phyloP scores from a whole-genome alignment of 306 rosid species.

The Medicago arabica region DNA sequence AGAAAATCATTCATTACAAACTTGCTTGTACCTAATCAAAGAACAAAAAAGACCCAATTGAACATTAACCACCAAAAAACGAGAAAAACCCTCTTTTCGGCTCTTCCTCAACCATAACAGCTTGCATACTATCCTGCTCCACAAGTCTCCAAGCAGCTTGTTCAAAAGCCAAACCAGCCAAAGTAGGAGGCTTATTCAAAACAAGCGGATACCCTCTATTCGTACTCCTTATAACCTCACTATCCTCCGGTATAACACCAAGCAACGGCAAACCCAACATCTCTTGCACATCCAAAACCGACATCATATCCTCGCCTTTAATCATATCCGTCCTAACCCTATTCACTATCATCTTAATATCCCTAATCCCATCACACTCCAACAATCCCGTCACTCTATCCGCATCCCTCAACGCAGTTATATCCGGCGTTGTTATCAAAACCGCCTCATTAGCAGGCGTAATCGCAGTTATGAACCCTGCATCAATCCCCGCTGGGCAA shows the following conservation, averaged over 20 bases:
- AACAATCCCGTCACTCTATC: conserved; percentile 88
- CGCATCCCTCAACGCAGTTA: conserved; percentile 88
- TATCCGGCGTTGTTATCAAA: conserved; percentile 89
- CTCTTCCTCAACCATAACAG: conserved; percentile 90
- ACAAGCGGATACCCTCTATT: conserved; percentile 92
- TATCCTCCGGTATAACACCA: conserved; percentile 89
- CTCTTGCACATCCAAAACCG: conserved; percentile 94
- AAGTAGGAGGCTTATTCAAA: conserved; percentile 87
- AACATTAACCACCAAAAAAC: conserved; percentile 74
- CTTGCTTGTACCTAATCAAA: not conserved
- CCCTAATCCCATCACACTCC: conserved; percentile 95
- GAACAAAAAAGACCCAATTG: not conserved
- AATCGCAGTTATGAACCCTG: conserved; percentile 95
- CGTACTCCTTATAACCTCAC: conserved; percentile 92
- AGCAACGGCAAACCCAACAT: conserved; percentile 89
- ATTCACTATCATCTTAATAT: conserved; percentile 96
- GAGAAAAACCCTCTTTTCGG: conserved; percentile 95
- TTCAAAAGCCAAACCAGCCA: conserved; percentile 96
- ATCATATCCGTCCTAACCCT: conserved; percentile 96
- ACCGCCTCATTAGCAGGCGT: conserved; percentile 96
- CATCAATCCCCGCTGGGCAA: conserved; percentile 97
- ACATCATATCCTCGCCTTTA: conserved; percentile 98
- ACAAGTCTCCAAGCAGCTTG: conserved; percentile 99
- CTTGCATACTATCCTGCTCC: conserved; percentile 95
- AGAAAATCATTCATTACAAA: conserved; percentile 27